A percentile compares a stretch with the other conserved stretches of the same genome.
Evolutionary conservation across 1,284 basidiomycete genomes (phyloP).

Genomic region (Inonotus obliquus): DNA sequence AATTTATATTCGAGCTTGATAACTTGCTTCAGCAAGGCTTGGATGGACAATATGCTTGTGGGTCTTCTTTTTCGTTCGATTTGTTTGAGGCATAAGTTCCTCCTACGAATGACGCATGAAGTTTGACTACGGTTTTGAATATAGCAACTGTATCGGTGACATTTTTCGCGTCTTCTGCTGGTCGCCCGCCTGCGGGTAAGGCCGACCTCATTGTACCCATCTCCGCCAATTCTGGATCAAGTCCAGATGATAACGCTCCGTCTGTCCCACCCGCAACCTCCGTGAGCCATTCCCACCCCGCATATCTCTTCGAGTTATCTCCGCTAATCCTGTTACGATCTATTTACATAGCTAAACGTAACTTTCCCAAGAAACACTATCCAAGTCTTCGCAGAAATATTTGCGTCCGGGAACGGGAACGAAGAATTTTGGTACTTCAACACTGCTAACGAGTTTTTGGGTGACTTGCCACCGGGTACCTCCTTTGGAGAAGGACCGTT

Average conservation of each 20-base stretch:
- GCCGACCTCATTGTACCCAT: slow-evolving; percentile 66
- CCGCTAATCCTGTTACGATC: too few species aligned
- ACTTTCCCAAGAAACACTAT: slow-evolving; percentile 67
- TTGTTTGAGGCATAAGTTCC: too few species aligned
- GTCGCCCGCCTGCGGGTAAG: slow-evolving; percentile 52
- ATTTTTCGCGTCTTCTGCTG: slow-evolving; percentile 55
- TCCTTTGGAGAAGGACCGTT: slow-evolving; percentile 65
- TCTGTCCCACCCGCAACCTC: slow-evolving; percentile 71
- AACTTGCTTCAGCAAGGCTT: slow-evolving; percentile 55
- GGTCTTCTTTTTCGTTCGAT: slow-evolving; percentile 17
- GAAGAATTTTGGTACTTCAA: slow-evolving; percentile 84
- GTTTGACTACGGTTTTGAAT: neutral
- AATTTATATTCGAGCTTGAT: slow-evolving; percentile 68
- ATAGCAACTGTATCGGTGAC: slow-evolving; percentile 65
- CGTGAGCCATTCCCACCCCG: slow-evolving; percentile 33
- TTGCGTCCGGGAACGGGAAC: slow-evolving; percentile 65
- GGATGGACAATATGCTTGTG: slow-evolving; percentile 67
- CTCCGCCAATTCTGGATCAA: slow-evolving; percentile 54
- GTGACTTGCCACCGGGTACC: slow-evolving; percentile 47
- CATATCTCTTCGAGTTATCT: too few species aligned
- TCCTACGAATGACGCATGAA: too few species aligned
- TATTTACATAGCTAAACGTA: slow-evolving; percentile 47
- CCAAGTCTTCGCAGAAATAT: slow-evolving; percentile 64
- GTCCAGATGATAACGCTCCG: slow-evolving; percentile 52
- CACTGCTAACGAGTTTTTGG: slow-evolving; percentile 54